A percentile compares a stretch with the other conserved stretches of the same genome.
Conservation (phyloP, 208 protist species). For the Angomonas deanei region DNA sequence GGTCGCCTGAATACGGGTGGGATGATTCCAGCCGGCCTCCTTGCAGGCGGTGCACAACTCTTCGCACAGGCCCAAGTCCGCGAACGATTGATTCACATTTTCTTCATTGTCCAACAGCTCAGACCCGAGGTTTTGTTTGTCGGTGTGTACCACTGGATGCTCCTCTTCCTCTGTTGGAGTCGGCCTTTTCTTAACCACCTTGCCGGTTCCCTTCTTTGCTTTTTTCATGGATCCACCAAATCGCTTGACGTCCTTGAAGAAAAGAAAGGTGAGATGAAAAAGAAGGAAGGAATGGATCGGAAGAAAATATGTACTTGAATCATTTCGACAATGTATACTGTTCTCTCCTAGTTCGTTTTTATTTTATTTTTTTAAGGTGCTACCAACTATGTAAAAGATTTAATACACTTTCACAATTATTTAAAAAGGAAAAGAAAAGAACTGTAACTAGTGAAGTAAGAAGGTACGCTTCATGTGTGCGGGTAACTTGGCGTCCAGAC, state of each 20-base stretch:
- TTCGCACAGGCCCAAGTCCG: slow-evolving; percentile 85
- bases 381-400: too few relatives aligned
- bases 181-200: slow-evolving; percentile 16
- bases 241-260: neutral
- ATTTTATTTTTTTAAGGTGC: too few relatives aligned
- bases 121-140: slow-evolving; percentile 41
- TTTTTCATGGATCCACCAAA: too few relatives aligned
- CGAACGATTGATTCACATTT: slow-evolving; percentile 76
- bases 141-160: too few relatives aligned
- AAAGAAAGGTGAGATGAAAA: neutral
- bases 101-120: slow-evolving; percentile 87
- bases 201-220: neutral
- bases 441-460: slow-evolving; percentile 56
- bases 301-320: too few relatives aligned
- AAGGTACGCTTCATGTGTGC: slow-evolving; percentile 86
- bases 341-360: too few relatives aligned
- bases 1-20: slow-evolving; percentile 95
- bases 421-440: slow-evolving; percentile 6
- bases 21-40: slow-evolving; percentile 87
- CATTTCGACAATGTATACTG: too few relatives aligned
- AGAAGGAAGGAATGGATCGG: neutral
- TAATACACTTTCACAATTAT: neutral
- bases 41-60: slow-evolving; percentile 89
- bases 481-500: slow-evolving; percentile 80
- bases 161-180: too few relatives aligned